A percentile compares a stretch with the other conserved stretches of the same genome.
These are phyloP conservation scores for Suhomyces coccinellae DNA, from an alignment of 1,139 yeast genomes.

Conservation along the genomic window DNA sequence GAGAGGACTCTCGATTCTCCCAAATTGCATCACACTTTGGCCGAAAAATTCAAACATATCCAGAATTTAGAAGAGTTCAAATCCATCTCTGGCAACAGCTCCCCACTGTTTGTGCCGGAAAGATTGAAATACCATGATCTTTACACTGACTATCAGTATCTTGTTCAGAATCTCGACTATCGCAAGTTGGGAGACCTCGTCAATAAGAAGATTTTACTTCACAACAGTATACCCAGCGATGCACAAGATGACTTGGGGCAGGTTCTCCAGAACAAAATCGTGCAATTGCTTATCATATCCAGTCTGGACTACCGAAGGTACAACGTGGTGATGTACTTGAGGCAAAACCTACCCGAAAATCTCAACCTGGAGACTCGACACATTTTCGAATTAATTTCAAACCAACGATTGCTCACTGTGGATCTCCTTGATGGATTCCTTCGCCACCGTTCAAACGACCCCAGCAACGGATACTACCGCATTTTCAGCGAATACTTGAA, in stretches of 20 bases:
- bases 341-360: slow-evolving; percentile 5
- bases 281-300: slow-evolving; percentile 32
- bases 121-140: slow-evolving; percentile 25
- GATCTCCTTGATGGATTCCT: slow-evolving; percentile 21
- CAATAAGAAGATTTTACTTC: slow-evolving; percentile 37
- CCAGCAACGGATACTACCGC: slow-evolving; percentile 6
- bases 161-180: slow-evolving; percentile 22
- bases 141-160: slow-evolving; percentile 32
- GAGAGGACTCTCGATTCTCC: slow-evolving; percentile 2
- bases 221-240: slow-evolving; percentile 20
- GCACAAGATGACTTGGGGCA: slow-evolving; percentile 3
- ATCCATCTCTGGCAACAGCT: not conserved
- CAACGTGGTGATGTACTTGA: slow-evolving; percentile 29
- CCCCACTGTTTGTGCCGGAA: not conserved
- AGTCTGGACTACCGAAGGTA: slow-evolving; percentile 37
- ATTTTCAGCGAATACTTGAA: slow-evolving; percentile 17
- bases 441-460: not conserved
- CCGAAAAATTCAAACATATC: slow-evolving; percentile 2
- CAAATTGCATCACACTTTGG: not conserved
- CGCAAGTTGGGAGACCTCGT: slow-evolving; percentile 36
- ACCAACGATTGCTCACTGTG: slow-evolving; percentile 22
- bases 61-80: slow-evolving; percentile 4
- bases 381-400: slow-evolving; percentile 13
- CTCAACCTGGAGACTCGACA: not conserved
- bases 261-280: slow-evolving; percentile 26